phyloP scores from a whole-genome alignment of 164 flowering plant species.

The Liriodendron chinense region DNA sequence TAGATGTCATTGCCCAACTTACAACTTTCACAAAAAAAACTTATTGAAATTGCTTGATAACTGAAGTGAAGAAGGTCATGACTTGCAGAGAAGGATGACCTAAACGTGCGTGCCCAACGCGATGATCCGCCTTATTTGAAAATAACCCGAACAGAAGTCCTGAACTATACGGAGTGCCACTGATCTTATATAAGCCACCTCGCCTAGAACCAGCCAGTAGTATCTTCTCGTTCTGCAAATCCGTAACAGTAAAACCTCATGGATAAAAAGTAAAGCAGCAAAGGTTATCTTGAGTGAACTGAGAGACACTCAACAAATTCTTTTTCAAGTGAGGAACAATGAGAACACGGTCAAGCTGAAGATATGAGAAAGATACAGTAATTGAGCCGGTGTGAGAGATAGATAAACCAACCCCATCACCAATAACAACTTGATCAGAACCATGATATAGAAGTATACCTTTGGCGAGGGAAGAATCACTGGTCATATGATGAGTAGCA shows the following conservation, averaged over 20 bases:
- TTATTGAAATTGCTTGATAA: background rate
- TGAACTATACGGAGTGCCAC: no score
- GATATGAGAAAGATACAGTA: background rate
- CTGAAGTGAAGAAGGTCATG: background rate
- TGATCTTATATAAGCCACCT: background rate
- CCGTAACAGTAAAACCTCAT: background rate
- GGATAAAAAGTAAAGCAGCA: background rate
- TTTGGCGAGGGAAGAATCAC: no score
- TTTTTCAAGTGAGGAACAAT: background rate
- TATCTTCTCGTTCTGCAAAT: background rate
- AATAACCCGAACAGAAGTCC: background rate
- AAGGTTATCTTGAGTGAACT: background rate
- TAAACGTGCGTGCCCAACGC: slow-evolving; percentile 1
- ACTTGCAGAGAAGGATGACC: background rate
- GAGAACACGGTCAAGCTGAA: background rate
- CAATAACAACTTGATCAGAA: background rate
- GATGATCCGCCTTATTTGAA: background rate
- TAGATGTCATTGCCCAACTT: no score
- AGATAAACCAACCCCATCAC: background rate
- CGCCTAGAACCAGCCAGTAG: background rate
- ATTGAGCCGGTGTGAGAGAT: background rate
- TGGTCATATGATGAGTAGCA: no score
- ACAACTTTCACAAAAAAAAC: no score
- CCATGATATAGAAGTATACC: no score
- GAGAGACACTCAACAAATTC: background rate